Percentiles rank a stretch among this genome's conserved stretches.
phyloP scores from a whole-genome alignment of 2,329 filamentous ascomycete genomes.

The Stachybotrys echinatus region DNA sequence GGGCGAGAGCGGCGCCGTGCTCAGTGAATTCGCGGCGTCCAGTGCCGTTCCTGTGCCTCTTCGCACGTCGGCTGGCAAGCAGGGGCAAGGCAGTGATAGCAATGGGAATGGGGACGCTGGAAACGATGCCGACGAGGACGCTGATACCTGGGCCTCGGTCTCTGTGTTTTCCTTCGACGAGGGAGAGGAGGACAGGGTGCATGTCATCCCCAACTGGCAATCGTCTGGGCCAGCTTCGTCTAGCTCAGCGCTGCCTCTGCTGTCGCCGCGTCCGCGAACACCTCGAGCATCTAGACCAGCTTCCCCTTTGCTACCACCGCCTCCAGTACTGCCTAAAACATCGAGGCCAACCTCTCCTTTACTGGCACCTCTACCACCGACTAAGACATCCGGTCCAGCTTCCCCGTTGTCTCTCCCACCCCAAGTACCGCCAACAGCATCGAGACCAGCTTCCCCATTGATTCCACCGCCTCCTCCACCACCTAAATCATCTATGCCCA shows the following conservation, averaged over 20 bases:
- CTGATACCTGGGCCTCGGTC: neutral
- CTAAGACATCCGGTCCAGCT: too few species aligned
- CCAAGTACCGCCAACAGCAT: too few species aligned
- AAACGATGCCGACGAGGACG: neutral
- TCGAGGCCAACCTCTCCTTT: too few species aligned
- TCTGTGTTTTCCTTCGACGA: neutral
- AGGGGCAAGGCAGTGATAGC: neutral
- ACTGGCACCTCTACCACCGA: too few species aligned
- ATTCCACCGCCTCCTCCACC: too few species aligned
- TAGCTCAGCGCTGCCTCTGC: neutral
- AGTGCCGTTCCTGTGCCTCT: neutral
- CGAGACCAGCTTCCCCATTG: too few species aligned
- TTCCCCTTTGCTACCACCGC: too few species aligned
- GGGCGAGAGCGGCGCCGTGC: neutral
- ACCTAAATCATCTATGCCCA: too few species aligned
- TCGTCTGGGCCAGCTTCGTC: neutral
- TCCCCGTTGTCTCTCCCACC: too few species aligned
- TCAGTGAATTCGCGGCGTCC: neutral
- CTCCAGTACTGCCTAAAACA: too few species aligned
- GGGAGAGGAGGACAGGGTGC: neutral
- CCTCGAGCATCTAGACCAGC: too few species aligned
- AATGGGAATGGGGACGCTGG: neutral
- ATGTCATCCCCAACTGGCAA: neutral
- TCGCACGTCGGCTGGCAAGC: neutral
- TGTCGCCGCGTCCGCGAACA: too few species aligned